Percentiles rank a stretch among this genome's conserved stretches.
Evolutionary conservation across 176 grass and related monocot genomes (phyloP).

Genomic region (Themeda triandra): DNA sequence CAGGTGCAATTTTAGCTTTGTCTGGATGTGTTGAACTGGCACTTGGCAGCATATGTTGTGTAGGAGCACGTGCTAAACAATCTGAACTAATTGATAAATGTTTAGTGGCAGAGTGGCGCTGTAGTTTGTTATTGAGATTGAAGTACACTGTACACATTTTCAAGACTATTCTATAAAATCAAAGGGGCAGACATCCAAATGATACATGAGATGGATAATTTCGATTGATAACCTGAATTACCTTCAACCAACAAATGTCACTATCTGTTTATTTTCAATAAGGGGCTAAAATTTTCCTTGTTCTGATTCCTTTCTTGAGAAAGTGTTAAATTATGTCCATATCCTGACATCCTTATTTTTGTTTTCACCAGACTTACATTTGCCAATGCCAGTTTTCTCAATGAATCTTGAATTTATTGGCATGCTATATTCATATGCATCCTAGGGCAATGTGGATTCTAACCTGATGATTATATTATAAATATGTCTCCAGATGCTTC

Average conservation of each 20-base stretch:
- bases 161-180: background rate
- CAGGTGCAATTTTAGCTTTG: background rate
- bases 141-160: background rate
- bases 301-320: background rate
- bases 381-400: background rate
- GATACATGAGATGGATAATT: background rate
- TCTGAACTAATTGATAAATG: background rate
- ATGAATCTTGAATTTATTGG: background rate
- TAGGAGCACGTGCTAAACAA: background rate
- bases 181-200: background rate
- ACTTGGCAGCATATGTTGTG: background rate
- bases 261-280: background rate
- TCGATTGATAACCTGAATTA: background rate
- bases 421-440: background rate
- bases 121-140: slow-evolving; percentile 8
- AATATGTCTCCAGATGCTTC: background rate
- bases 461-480: background rate
- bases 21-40: slow-evolving; percentile 4
- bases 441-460: background rate
- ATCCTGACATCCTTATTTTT: background rate
- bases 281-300: background rate
- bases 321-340: background rate
- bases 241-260: background rate
- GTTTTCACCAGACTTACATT: background rate
- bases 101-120: background rate